Percentiles rank a stretch among this genome's conserved stretches.
Conservation (phyloP, 2,329 filamentous ascomycete genomes). For the Aureobasidium sp. region DNA sequence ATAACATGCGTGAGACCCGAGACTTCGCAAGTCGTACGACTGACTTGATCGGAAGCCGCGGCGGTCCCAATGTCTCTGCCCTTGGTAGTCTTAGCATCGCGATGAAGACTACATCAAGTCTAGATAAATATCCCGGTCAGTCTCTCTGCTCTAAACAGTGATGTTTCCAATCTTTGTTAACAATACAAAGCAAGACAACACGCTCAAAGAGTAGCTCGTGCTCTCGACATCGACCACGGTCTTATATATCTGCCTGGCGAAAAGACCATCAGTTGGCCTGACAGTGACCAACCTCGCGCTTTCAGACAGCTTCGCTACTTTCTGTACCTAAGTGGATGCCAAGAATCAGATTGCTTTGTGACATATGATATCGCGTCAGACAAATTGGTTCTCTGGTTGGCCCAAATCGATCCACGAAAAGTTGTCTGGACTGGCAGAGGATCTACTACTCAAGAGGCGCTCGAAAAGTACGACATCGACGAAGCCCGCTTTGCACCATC, state of each 20-base stretch:
- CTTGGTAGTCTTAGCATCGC: not conserved
- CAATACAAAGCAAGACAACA: slow-evolving; percentile 14
- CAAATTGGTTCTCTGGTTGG: slow-evolving; percentile 79
- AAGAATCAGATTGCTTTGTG: slow-evolving; percentile 69
- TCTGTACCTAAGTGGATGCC: slow-evolving; percentile 85
- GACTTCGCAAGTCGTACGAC: not conserved
- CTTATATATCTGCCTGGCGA: slow-evolving; percentile 50
- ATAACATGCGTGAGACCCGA: not conserved
- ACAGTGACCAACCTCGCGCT: slow-evolving; percentile 48
- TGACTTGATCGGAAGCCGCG: not conserved
- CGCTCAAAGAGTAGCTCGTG: slow-evolving; percentile 13
- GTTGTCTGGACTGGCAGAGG: slow-evolving; percentile 93
- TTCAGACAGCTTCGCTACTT: slow-evolving; percentile 66
- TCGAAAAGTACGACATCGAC: slow-evolving; percentile 71
- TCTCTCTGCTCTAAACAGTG: not conserved
- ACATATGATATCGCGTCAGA: slow-evolving; percentile 69
- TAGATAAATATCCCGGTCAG: slow-evolving; percentile 16
- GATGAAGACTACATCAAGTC: slow-evolving; percentile 6
- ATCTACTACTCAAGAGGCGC: slow-evolving; percentile 64
- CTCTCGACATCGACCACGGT: slow-evolving; percentile 32
- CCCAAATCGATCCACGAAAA: slow-evolving; percentile 73
- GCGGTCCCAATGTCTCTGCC: not conserved
- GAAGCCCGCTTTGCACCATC: slow-evolving; percentile 45
- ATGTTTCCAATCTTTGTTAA: not conserved
- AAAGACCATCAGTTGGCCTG: slow-evolving; percentile 41